Percentiles rank a stretch among this genome's conserved stretches.
Conservation (phyloP, 352 stramenopile species). For the Globisporangium alternatum region DNA sequence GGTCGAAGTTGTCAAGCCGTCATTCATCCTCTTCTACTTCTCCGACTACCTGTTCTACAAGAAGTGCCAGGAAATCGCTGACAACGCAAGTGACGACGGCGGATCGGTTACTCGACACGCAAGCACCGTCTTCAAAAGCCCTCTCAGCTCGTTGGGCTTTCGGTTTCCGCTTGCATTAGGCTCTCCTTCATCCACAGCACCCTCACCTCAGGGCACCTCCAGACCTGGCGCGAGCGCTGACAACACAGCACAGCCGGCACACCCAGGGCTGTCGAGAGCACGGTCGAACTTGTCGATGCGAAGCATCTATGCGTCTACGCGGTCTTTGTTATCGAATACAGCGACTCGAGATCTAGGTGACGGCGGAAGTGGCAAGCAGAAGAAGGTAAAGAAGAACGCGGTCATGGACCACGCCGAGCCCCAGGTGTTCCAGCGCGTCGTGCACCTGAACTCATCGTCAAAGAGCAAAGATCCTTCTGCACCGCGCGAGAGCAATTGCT, state of each 20-base stretch:
- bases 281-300: slow-evolving; percentile 8
- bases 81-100: background rate
- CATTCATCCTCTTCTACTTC: slow-evolving; percentile 40
- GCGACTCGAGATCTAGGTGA: background rate
- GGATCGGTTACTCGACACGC: background rate
- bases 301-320: slow-evolving; percentile 16
- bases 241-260: background rate
- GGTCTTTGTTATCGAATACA: slow-evolving; percentile 12
- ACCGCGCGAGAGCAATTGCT: background rate
- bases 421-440: slow-evolving; percentile 32
- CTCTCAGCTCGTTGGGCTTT: slow-evolving; percentile 4
- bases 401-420: slow-evolving; percentile 36
- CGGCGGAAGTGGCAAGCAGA: slow-evolving; percentile 2
- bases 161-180: slow-evolving; percentile 6
- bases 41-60: slow-evolving; percentile 13
- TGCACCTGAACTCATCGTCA: slow-evolving; percentile 13
- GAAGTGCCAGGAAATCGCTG: slow-evolving; percentile 2
- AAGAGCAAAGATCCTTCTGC: slow-evolving; percentile 5
- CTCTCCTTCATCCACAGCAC: background rate
- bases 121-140: no score
- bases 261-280: background rate
- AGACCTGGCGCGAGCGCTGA: background rate
- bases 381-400: slow-evolving; percentile 38
- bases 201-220: background rate
- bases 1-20: background rate